Evolutionary conservation across 164 flowering plant species (phyloP).

Genomic region (Chimonanthus salicifolius): DNA sequence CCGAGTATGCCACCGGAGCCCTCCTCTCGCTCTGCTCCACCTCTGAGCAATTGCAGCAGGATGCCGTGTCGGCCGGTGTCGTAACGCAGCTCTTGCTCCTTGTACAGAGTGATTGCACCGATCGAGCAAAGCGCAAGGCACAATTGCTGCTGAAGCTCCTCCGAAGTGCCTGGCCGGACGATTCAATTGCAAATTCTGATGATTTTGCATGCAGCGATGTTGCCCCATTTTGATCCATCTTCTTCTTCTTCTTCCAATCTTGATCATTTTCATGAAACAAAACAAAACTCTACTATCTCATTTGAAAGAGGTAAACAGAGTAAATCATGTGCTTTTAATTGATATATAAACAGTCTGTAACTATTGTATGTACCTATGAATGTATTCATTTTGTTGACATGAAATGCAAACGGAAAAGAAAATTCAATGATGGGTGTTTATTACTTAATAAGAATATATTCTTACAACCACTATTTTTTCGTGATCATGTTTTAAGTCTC

Average conservation of each 20-base stretch:
- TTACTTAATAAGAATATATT: neutral
- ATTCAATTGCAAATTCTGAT: slow-evolving; percentile 55
- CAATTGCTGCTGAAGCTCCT: slow-evolving; percentile 74
- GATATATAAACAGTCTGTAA: slow-evolving; percentile 16
- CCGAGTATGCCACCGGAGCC: slow-evolving; percentile 91
- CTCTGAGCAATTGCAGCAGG: slow-evolving; percentile 53
- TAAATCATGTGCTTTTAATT: slow-evolving; percentile 2
- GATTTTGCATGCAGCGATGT: slow-evolving; percentile 72
- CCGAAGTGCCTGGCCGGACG: slow-evolving; percentile 76
- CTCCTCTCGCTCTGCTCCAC: slow-evolving; percentile 62
- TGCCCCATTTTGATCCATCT: slow-evolving; percentile 40
- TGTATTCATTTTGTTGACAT: neutral
- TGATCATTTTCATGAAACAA: slow-evolving; percentile 1
- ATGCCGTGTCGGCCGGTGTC: slow-evolving; percentile 74
- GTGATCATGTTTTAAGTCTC: too few relatives aligned
- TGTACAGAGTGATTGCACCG: slow-evolving; percentile 93
- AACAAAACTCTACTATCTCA: neutral
- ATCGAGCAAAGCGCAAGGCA: slow-evolving; percentile 85
- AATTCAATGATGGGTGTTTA: neutral
- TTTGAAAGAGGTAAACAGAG: neutral
- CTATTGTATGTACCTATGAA: slow-evolving; percentile 20
- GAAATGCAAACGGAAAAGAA: neutral
- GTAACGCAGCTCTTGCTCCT: slow-evolving; percentile 75
- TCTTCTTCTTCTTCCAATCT: neutral
- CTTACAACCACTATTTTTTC: neutral